Evolutionary conservation across 78 protist species (phyloP), one percentile per base, ranked within the genome.

Genomic region (Parvularia atlantis): DNA sequence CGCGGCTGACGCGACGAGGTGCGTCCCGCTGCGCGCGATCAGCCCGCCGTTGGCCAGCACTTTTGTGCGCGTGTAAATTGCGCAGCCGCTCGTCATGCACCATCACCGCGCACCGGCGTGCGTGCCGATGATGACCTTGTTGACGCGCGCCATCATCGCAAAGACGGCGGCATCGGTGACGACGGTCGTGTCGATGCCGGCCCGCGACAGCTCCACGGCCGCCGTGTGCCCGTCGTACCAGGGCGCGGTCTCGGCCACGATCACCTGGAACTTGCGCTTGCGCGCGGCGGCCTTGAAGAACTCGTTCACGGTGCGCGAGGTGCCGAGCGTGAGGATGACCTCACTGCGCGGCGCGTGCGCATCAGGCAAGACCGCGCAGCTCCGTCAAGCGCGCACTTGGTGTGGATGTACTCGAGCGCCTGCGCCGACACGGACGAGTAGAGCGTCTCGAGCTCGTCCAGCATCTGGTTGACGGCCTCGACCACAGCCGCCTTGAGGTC

Each of bases 31-130:
- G 26, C 66, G 57, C 4, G 94, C 91, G 31, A 91, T 43, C 39
- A 91, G 46, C 17, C 95, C 96, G 60, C 96, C 96, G 50, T 92
- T 88, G 6, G 96, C 96, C 85, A 92, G 66, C 20, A 91, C 92
- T 11, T n/a, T n/a, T n/a, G n/a, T n/a, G n/a, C n/a, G n/a, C n/a
- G n/a, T n/a, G n/a, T n/a, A n/a, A n/a, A n/a, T n/a, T n/a, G n/a
- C n/a, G n/a, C n/a, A n/a, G n/a, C n/a, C n/a, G n/a, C n/a, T n/a
- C n/a, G n/a, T n/a, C n/a, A n/a, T n/a, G n/a, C n/a, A n/a, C n/a
- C n/a, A n/a, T n/a, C n/a, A n/a, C 46, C 4, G 30, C 28, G 69
- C 5, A 43, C 71, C 53, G n/a, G 53, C 64, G 5, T 46, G 36
- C 14, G 73, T 11, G 31, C 71, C 68, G 39, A 81, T 14, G 13